Evolutionary conservation across 192 early-diverging fungal species (phyloP).

Genomic region (Dispira simplex): DNA sequence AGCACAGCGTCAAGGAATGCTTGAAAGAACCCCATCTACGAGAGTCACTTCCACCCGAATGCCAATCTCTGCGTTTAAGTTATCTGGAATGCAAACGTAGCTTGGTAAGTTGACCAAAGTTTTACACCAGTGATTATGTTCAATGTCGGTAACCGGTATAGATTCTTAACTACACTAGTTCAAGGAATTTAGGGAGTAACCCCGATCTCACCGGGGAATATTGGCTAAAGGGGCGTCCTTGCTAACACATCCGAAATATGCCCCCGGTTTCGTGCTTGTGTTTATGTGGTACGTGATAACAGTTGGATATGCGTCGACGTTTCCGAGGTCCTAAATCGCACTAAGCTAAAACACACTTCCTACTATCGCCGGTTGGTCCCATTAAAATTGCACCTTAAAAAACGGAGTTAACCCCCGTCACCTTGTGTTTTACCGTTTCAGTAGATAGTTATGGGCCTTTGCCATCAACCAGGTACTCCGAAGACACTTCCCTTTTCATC

Average conservation of each 20-base stretch:
- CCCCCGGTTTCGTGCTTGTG: neutral
- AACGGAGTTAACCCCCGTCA: neutral
- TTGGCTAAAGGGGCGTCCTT: neutral
- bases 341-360: neutral
- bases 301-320: conserved; percentile 7
- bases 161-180: neutral
- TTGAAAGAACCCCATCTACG: conserved; percentile 21
- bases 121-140: neutral
- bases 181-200: neutral
- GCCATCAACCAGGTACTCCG: neutral
- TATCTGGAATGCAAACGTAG: conserved; percentile 32
- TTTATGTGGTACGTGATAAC: neutral
- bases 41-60: conserved; percentile 29
- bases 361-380: neutral
- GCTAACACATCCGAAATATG: neutral
- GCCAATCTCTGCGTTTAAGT: conserved; percentile 38
- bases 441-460: neutral
- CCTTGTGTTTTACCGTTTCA: neutral
- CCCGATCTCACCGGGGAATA: neutral
- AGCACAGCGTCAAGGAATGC: conserved; percentile 9
- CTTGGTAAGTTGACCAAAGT: neutral
- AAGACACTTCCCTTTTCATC: neutral
- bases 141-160: neutral
- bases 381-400: neutral
- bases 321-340: neutral